phyloP scores from a whole-genome alignment of 2,329 filamentous ascomycete genomes.

The Ceratocystis papillata region DNA sequence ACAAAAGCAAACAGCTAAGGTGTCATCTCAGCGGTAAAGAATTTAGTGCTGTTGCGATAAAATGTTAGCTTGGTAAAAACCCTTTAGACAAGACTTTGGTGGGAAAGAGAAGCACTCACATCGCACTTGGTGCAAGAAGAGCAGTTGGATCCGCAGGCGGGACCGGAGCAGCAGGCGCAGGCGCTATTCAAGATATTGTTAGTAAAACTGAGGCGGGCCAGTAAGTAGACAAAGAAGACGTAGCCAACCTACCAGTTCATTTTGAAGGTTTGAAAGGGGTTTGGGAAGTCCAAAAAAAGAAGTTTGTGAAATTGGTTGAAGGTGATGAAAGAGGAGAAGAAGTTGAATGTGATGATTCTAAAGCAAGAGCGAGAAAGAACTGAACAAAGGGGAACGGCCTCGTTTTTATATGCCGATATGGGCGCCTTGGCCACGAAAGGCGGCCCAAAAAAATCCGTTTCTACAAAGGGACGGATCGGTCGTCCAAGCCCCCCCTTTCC shows the following conservation, averaged over 20 bases:
- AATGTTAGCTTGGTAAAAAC: not conserved
- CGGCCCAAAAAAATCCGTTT: not conserved
- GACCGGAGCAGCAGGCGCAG: constrained; percentile 22
- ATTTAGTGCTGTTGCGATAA: constrained; percentile 8
- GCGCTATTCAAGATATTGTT: constrained; percentile 13
- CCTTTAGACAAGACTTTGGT: no score
- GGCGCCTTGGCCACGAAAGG: not conserved
- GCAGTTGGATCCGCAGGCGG: constrained; percentile 16
- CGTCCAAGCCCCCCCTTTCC: not conserved
- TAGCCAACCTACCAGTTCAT: constrained; percentile 22
- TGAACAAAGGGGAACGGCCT: not conserved
- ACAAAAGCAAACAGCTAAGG: constrained; percentile 2
- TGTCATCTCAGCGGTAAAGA: not conserved
- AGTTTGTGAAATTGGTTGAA: constrained; percentile 2
- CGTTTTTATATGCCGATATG: constrained; percentile 13
- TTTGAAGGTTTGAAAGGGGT: constrained; percentile 20
- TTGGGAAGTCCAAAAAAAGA: constrained; percentile 13
- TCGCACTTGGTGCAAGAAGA: constrained; percentile 20
- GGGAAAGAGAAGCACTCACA: not conserved
- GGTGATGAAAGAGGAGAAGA: not conserved
- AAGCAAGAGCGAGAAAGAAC: constrained; percentile 6
- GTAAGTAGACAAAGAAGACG: not conserved
- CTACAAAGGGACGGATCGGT: not conserved
- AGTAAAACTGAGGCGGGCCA: not conserved
- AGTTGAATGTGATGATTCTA: constrained; percentile 9